Base-by-base conservation (phyloP, 2,329 filamentous ascomycete species). In the Nemania serpens region DNA sequence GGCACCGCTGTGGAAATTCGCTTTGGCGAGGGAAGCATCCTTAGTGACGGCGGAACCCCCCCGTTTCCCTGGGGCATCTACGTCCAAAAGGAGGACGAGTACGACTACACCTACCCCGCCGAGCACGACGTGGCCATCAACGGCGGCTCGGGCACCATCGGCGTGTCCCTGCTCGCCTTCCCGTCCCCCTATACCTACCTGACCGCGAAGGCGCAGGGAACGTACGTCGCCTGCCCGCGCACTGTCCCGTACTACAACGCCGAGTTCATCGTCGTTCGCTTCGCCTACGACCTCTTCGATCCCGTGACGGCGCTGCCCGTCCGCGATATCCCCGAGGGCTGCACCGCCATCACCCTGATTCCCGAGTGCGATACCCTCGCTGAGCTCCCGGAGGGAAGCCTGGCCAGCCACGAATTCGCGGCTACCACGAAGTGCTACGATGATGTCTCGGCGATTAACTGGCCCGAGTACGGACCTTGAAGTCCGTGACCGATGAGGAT, bases 201-300 rank as follows among this genome's bases (percentile, higher is more conserved):
- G 1, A 71, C 70, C 5, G 69, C 57, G 0, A 48, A 58, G 15
- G 68, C 69, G 3, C 71, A 25, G 41, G 64, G 75, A 7, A 75
- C 71, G 0, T 82, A 74, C 58, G 69, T 78, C 12, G 80, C 78
- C 12, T 84, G 82, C 68, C 73, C 77, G 48, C 75, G 76, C 41
- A 70, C 62, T 3, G 63, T 82, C 2, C 65, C 73, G 1, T 83
- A 81, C 70, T 82, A 81, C 65, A 62, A 68, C 22, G 66, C 66
- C 47, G 68, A 76, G 45, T 76, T 77, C 42, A 71, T 76, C 55
- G 70, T 76, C 25, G 70, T 82, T 56, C 75, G 77, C 64, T 77
- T 76, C 45, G 70, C 73, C 22, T 74, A 74, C 61, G 64, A 63
- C 47, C 57, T 22, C 45, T 65, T 52, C 15, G 47, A 67, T 51